Percentiles rank a stretch among this genome's conserved stretches.
These are phyloP conservation scores for Hymenoscyphus albidus DNA, from an alignment of 2,329 filamentous ascomycete genomes.

Conservation along the genomic window DNA sequence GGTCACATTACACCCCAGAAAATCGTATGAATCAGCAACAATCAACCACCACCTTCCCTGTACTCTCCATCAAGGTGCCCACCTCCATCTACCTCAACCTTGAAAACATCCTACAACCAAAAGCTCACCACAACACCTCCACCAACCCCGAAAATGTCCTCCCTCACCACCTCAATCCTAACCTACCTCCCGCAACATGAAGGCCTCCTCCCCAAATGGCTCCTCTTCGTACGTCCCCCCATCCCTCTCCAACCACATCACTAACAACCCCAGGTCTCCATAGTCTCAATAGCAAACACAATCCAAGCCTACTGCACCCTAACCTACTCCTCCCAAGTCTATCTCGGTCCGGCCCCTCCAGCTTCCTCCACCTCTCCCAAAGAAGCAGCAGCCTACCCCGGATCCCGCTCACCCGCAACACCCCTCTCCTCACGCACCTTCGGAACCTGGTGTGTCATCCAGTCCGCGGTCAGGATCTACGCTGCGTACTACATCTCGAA, in stretches of 20 bases:
- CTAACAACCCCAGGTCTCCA: constrained; percentile 59
- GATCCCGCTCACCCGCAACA: constrained; percentile 56
- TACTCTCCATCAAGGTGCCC: too few species aligned
- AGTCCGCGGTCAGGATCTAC: constrained; percentile 58
- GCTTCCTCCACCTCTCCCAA: too few species aligned
- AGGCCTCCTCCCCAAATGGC: constrained; percentile 61
- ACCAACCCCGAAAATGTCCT: constrained; percentile 14
- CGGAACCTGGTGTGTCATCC: constrained; percentile 66
- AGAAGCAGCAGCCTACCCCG: constrained; percentile 65
- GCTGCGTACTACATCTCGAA: constrained; percentile 64
- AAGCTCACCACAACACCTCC: neutral
- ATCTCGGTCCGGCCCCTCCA: constrained; percentile 72
- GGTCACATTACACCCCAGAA: too few species aligned
- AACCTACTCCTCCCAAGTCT: constrained; percentile 81
- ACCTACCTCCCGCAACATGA: constrained; percentile 33
- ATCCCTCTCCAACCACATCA: constrained; percentile 2
- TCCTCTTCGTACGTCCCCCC: constrained; percentile 51
- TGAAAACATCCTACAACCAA: too few species aligned
- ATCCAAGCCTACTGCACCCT: constrained; percentile 79
- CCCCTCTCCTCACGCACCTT: constrained; percentile 76
- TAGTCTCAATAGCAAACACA: constrained; percentile 79
- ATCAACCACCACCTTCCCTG: too few species aligned
- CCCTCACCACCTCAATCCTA: constrained; percentile 20
- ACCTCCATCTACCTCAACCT: too few species aligned
- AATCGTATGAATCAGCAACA: too few species aligned